Evolutionary conservation across 768 basidiomycete species (phyloP).

Genomic region (Kwoniella shandongensis): DNA sequence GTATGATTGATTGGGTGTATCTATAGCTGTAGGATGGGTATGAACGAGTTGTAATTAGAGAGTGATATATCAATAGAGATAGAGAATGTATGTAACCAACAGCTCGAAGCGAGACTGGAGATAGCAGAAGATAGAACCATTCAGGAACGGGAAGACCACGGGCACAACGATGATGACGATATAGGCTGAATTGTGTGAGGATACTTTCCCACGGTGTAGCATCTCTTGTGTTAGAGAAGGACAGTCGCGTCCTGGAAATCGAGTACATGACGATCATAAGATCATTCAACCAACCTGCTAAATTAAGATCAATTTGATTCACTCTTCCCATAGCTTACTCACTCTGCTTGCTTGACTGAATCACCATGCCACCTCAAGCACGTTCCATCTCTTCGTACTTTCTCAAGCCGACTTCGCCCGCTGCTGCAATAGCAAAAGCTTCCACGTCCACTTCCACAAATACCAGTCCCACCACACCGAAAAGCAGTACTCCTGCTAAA

Average conservation of each 20-base stretch:
- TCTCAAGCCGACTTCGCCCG: slow-evolving; percentile 19
- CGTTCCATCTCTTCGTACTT: slow-evolving; percentile 30
- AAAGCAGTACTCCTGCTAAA: slow-evolving; percentile 8
- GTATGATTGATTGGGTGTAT: background rate
- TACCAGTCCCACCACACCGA: slow-evolving; percentile 9
- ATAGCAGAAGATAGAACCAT: too few species aligned
- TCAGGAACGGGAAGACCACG: too few species aligned
- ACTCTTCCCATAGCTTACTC: too few species aligned
- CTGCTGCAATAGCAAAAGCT: slow-evolving; percentile 6
- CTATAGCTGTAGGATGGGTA: background rate
- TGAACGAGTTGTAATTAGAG: background rate
- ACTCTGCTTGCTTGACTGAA: too few species aligned
- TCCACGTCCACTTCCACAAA: background rate
- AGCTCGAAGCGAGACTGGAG: too few species aligned
- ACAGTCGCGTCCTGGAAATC: too few species aligned
- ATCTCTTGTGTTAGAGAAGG: background rate
- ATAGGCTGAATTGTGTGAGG: background rate
- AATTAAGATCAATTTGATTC: too few species aligned
- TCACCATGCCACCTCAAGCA: slow-evolving; percentile 24
- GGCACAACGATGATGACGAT: too few species aligned
- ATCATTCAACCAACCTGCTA: too few species aligned
- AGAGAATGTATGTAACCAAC: background rate
- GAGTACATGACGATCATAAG: background rate
- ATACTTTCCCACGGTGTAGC: slow-evolving; percentile 2
- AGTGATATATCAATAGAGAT: background rate